phyloP scores from a whole-genome alignment of 83 land plant species.

The Thuja plicata region DNA sequence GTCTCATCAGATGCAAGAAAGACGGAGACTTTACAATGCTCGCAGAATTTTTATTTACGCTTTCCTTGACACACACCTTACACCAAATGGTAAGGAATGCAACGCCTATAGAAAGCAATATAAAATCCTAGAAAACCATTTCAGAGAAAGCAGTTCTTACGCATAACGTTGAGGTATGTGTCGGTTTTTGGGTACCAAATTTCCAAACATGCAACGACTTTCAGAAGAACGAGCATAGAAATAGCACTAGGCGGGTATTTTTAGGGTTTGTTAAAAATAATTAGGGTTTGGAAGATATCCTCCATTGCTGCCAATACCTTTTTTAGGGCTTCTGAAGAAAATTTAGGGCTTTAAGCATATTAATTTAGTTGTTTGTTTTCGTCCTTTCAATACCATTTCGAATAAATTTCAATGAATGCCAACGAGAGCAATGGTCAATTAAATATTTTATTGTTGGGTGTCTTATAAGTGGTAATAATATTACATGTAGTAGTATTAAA shows the following conservation, averaged over 20 bases:
- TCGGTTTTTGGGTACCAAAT: no score
- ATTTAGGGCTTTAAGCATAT: not conserved
- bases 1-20: not conserved
- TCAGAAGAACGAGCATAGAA: no score
- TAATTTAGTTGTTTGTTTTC: no score
- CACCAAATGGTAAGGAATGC: not conserved
- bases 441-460: no score
- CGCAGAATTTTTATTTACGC: not conserved
- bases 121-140: not conserved
- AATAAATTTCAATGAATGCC: no score
- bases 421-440: no score
- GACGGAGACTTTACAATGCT: not conserved
- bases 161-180: no score
- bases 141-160: not conserved
- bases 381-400: no score
- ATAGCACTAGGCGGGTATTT: not conserved
- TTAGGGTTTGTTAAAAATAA: not conserved
- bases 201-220: no score
- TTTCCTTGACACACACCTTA: slow-evolving; percentile 16
- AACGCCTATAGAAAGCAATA: slow-evolving; percentile 16
- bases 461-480: no score
- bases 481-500: no score
- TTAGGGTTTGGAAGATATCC: not conserved
- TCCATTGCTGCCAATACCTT: no score
- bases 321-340: not conserved